phyloP scores from a whole-genome alignment of 768 basidiomycete genomes.

The Termitomyces sp. region DNA sequence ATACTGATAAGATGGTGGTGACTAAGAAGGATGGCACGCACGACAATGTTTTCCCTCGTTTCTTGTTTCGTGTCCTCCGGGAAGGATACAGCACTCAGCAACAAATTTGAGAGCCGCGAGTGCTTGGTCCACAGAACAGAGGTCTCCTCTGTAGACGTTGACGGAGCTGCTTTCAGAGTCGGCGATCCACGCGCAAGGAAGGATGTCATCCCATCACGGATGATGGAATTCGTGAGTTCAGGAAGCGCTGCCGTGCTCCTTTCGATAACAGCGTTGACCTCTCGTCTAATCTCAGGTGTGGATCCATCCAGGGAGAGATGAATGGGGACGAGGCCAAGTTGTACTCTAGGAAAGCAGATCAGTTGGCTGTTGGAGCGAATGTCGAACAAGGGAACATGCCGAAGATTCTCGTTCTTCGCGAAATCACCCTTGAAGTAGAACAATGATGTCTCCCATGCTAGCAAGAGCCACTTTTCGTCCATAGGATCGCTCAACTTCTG shows the following conservation, averaged over 20 bases:
- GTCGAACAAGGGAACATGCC: constrained; percentile 34
- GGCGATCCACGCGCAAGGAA: constrained; percentile 37
- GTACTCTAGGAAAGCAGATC: constrained; percentile 31
- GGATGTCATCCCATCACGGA: constrained; percentile 54
- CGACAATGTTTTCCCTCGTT: constrained; percentile 40
- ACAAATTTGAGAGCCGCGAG: constrained; percentile 43
- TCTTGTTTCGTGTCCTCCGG: constrained; percentile 34
- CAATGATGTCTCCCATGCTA: constrained; percentile 51
- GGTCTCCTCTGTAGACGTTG: constrained; percentile 24
- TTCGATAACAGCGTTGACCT: constrained; percentile 38
- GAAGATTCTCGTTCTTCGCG: constrained; percentile 44
- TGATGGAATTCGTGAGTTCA: constrained; percentile 40
- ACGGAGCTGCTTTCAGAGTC: constrained; percentile 17
- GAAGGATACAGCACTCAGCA: constrained; percentile 48
- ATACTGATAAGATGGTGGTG: constrained; percentile 68
- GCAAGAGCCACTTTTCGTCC: constrained; percentile 75
- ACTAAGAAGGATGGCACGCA: constrained; percentile 57
- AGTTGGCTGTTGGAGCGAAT: not conserved
- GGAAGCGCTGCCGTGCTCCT: constrained; percentile 35
- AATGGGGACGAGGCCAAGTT: constrained; percentile 63
- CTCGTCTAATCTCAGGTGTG: constrained; percentile 48
- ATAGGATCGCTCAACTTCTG: constrained; percentile 56
- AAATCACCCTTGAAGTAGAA: constrained; percentile 46
- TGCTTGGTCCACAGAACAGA: constrained; percentile 42
- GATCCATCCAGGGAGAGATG: constrained; percentile 62